A percentile compares a stretch with the other conserved stretches of the same genome.
phyloP scores from a whole-genome alignment of 192 early-diverging fungal species.

The Diversispora epigaea region DNA sequence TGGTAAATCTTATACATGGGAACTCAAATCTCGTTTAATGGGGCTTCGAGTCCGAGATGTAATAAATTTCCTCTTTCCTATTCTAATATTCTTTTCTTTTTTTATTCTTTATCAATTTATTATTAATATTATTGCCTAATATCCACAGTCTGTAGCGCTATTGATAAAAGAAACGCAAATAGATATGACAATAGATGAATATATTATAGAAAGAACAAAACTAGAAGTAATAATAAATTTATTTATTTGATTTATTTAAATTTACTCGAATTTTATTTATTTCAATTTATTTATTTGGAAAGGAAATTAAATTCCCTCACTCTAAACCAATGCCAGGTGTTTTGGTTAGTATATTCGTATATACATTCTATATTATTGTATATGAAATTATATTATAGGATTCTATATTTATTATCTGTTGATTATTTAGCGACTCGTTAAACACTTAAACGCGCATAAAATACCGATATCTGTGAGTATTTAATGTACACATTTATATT shows the following conservation, averaged over 20 bases:
- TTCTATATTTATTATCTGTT: neutral
- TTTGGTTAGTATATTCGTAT: neutral
- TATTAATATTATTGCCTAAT: neutral
- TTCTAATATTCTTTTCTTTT: neutral
- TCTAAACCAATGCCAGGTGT: slow-evolving; percentile 21
- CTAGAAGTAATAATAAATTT: slow-evolving; percentile 40
- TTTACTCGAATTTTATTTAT: slow-evolving; percentile 10
- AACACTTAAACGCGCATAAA: neutral
- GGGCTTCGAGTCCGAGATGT: slow-evolving; percentile 61
- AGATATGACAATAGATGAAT: slow-evolving; percentile 80
- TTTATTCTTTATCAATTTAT: neutral
- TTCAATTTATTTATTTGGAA: neutral
- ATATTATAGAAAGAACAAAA: slow-evolving; percentile 59
- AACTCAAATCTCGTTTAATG: slow-evolving; percentile 75
- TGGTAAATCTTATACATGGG: slow-evolving; percentile 63
- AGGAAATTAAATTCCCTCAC: neutral
- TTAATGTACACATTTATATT: neutral
- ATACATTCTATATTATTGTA: neutral
- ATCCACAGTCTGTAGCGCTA: slow-evolving; percentile 51
- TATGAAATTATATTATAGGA: neutral
- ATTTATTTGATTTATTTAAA: slow-evolving; percentile 9
- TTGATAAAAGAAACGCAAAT: slow-evolving; percentile 67
- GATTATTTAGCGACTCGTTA: slow-evolving; percentile 21
- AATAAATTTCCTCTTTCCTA: neutral
- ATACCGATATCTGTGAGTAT: slow-evolving; percentile 26